Conservation (phyloP, 225 moss, liverwort and hornwort genomes). For the Takakia lepidozioides region DNA sequence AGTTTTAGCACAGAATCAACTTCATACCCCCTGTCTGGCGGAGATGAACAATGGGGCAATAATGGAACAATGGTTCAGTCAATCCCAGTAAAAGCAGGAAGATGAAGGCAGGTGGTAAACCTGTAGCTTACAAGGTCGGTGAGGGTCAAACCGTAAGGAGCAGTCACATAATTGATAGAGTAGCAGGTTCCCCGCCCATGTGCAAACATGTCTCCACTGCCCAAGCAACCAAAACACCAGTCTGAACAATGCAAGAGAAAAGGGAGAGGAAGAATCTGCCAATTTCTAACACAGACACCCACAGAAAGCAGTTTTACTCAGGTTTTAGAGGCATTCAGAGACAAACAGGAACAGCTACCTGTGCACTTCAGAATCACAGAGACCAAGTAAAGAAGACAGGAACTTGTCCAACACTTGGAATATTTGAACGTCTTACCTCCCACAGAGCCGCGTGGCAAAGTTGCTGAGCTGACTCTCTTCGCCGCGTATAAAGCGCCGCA, state of each 20-base stretch:
- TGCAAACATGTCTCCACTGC: conserved; percentile 88
- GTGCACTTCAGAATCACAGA: not conserved
- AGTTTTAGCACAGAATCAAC: too few relatives aligned
- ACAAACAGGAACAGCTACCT: not conserved
- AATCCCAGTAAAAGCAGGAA: not conserved
- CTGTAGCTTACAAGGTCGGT: conserved; percentile 95
- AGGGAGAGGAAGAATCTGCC: too few relatives aligned
- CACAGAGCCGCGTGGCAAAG: conserved; percentile 79
- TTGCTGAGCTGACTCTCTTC: conserved; percentile 62
- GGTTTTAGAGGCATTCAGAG: too few relatives aligned
- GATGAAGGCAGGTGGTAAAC: conserved; percentile 13
- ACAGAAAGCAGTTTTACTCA: not conserved
- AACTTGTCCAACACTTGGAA: too few relatives aligned
- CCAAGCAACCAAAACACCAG: not conserved
- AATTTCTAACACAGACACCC: too few relatives aligned
- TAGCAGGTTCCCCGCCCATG: conserved; percentile 70
- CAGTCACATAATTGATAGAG: conserved; percentile 75
- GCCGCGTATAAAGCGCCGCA: conserved; percentile 72
- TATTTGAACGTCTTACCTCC: too few relatives aligned
- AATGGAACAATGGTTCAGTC: too few relatives aligned
- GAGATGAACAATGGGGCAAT: too few relatives aligned
- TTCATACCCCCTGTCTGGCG: too few relatives aligned
- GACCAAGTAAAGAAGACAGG: not conserved
- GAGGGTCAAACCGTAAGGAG: conserved; percentile 74
- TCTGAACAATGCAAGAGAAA: conserved; percentile 3